A percentile compares a stretch with the other conserved stretches of the same genome.
phyloP scores from a whole-genome alignment of 2,329 filamentous ascomycete species.

The Orbilia ellipsospora region DNA sequence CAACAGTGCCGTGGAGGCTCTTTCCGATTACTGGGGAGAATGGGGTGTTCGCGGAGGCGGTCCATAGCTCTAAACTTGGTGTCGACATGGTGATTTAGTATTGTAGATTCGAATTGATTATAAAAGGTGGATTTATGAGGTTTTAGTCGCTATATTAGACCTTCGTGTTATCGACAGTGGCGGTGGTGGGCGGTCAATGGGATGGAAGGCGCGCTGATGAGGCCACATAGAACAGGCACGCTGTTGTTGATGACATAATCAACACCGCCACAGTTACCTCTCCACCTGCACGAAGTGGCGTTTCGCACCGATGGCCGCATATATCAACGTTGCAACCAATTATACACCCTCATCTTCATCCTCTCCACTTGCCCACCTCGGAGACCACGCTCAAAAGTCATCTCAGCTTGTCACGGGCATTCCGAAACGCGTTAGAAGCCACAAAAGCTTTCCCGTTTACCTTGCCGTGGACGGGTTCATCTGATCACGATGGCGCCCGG shows the following conservation, averaged over 20 bases:
- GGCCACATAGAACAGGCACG: constrained; percentile 18
- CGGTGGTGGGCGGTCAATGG: neutral
- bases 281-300: neutral
- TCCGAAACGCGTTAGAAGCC: neutral
- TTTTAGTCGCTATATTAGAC: neutral
- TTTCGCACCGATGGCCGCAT: neutral
- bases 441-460: neutral
- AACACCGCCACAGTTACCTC: constrained; percentile 12
- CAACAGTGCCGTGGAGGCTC: constrained; percentile 74
- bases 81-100: constrained; percentile 65
- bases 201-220: constrained; percentile 12
- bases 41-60: constrained; percentile 86
- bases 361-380: neutral
- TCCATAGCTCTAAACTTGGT: constrained; percentile 78
- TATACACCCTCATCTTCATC: constrained; percentile 8
- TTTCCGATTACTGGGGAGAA: constrained; percentile 85
- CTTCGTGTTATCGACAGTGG: neutral
- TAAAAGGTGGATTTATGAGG: neutral
- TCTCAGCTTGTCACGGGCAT: neutral
- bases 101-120: constrained; percentile 13
- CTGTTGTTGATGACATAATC: constrained; percentile 13
- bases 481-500: constrained; percentile 40
- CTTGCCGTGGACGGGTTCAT: neutral
- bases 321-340: constrained; percentile 6
- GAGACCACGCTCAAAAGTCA: neutral